phyloP scores from a whole-genome alignment of 257 asterid genomes.

The Plectranthus barbatus region DNA sequence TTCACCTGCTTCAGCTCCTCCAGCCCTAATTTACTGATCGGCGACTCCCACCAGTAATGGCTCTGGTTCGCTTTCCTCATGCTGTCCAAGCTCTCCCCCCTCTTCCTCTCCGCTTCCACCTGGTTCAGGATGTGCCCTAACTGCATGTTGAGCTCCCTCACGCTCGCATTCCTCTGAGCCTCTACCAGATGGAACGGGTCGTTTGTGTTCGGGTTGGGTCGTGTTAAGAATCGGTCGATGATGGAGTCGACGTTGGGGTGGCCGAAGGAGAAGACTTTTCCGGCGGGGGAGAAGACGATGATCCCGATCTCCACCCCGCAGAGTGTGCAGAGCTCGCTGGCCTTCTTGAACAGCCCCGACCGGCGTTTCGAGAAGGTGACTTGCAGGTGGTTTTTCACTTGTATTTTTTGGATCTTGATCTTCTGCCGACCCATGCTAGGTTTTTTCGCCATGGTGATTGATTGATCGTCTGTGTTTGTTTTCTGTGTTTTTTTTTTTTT shows the following conservation, averaged over 20 bases:
- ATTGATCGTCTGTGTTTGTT: constrained; percentile 54
- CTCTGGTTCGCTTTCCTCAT: constrained; percentile 32
- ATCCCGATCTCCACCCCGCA: constrained; percentile 43
- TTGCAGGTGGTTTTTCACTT: constrained; percentile 37
- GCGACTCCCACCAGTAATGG: constrained; percentile 66
- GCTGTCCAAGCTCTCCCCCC: constrained; percentile 46
- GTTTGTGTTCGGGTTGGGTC: constrained; percentile 1
- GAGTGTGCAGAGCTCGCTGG: constrained; percentile 64
- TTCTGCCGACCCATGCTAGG: constrained; percentile 59
- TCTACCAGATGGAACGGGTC: constrained; percentile 29
- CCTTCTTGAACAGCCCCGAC: constrained; percentile 63
- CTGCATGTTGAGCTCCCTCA: constrained; percentile 48
- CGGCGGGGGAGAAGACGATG: constrained; percentile 48
- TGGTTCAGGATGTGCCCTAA: constrained; percentile 43
- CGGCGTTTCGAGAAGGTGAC: constrained; percentile 73
- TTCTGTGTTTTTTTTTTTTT: constrained; percentile 22
- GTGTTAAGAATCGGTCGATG: too few species aligned
- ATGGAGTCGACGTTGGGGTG: constrained; percentile 41
- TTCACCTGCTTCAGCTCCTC: constrained; percentile 46
- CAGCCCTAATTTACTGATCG: constrained; percentile 32
- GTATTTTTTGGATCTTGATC: constrained; percentile 43
- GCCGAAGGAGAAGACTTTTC: constrained; percentile 46
- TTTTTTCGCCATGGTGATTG: too few species aligned
- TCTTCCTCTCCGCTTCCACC: constrained; percentile 46
- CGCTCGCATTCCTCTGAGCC: constrained; percentile 43